A percentile compares a stretch with the other conserved stretches of the same genome.
Evolutionary conservation across 1,139 yeast genomes (phyloP).

Genomic region (Zygosaccharomyces sapae): DNA sequence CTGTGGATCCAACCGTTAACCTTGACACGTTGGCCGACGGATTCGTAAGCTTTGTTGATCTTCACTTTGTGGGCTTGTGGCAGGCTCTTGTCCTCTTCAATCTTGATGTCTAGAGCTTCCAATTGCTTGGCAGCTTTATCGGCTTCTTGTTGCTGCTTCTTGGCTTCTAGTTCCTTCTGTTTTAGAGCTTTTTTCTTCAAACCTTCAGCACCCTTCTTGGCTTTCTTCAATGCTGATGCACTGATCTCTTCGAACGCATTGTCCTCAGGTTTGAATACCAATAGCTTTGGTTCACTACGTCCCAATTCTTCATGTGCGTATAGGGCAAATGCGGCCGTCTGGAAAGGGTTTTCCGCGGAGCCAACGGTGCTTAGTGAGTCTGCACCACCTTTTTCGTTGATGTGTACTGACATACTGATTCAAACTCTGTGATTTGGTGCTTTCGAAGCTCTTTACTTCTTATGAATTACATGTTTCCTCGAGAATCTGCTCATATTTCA

Average conservation of each 20-base stretch:
- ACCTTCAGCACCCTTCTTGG: constrained; percentile 93
- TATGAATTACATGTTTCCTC: no score
- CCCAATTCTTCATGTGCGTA: constrained; percentile 36
- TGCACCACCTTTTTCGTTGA: constrained; percentile 66
- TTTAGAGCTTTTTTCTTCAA: constrained; percentile 85
- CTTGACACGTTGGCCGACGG: constrained; percentile 59
- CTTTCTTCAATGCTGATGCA: constrained; percentile 93
- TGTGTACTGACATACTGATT: constrained; percentile 43
- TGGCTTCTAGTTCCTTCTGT: constrained; percentile 61
- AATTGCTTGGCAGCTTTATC: constrained; percentile 67
- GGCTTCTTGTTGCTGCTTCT: constrained; percentile 54
- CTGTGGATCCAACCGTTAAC: constrained; percentile 97
- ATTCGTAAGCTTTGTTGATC: constrained; percentile 50
- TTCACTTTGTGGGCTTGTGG: constrained; percentile 69
- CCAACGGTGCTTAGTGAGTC: constrained; percentile 60
- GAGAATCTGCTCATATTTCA: no score
- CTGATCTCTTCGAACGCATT: constrained; percentile 69
- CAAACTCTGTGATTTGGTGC: background rate
- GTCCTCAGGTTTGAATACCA: constrained; percentile 63
- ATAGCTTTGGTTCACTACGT: constrained; percentile 51
- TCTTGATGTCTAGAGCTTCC: constrained; percentile 69
- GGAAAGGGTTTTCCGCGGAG: constrained; percentile 62
- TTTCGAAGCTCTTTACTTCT: no score
- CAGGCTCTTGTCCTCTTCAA: constrained; percentile 68
- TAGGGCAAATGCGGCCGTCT: constrained; percentile 80